Evolutionary conservation across 2,329 filamentous ascomycete species (phyloP), one percentile per base, ranked within the genome.

Genomic region (Microcyclospora tardicrescens): DNA sequence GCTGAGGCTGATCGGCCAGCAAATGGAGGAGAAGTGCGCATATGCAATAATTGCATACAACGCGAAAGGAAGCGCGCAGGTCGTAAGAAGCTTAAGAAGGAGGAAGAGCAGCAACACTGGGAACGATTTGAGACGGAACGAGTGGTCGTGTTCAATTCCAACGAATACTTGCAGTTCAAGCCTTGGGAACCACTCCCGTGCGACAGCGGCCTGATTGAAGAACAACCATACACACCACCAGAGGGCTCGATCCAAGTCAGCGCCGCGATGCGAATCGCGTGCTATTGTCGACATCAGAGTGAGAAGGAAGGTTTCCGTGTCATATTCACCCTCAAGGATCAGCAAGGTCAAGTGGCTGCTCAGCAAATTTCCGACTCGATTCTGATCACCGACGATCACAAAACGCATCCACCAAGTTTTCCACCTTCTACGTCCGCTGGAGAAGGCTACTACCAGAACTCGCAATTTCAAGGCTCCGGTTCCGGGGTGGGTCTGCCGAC

Each of bases 331-430:
- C 71, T 98, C 54, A 93, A 87, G 56, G 84, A 95, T 60, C 75
- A 75, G 54, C 66, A 76, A 46, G 82, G 79, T 51, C 77, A 77
- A 33, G 66, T 94, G 27, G 66, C 96, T 33, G 83, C 85, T 6
- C 89, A 98, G 61, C 77, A 79, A 37, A 80, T 94, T 47, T 85
- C 84, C 14, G 78, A 81, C 39, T 83, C 85, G 0, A 93, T 96
- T 47, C 89, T 95, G 73, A 95, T 96, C 46, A 96, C 91, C 1
- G 89, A 98, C 57, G 89, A 98, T 55, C 89, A 96, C 66, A 96
- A 96, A 65, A 94, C 85, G 6, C 81, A 84, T 51, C 56, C 56
- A 11, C 51, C 49, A 14, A 50, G 44, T 34, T 54, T 55, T 38
- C 51, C 49, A 14, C 48, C 43, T 34, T 54, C 54, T 38, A 48